Conservation (phyloP, 306 rosid genomes). For the Abrus pulchellus region DNA sequence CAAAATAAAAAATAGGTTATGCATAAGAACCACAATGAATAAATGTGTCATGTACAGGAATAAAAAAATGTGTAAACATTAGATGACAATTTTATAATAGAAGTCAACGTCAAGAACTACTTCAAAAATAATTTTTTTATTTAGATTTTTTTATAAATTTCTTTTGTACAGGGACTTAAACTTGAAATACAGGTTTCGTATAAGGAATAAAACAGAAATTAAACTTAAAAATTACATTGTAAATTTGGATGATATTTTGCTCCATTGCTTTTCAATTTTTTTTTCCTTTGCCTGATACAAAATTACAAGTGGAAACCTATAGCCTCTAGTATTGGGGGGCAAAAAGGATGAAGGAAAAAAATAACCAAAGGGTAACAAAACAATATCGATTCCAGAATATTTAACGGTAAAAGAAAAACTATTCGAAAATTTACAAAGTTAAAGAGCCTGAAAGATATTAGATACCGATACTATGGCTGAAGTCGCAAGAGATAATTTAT, state of each 20-base stretch:
- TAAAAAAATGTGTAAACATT: no score
- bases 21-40: no score
- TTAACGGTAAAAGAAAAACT: conserved; percentile 5
- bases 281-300: conserved; percentile 54
- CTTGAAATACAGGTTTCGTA: no score
- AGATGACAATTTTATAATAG: no score
- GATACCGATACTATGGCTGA: conserved; percentile 37
- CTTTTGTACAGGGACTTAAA: no score
- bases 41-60: no score
- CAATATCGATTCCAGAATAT: conserved; percentile 49
- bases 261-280: conserved; percentile 52
- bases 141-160: no score
- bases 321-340: conserved; percentile 45
- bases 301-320: conserved; percentile 60
- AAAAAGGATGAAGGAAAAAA: neutral
- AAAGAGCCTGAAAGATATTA: conserved; percentile 49
- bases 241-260: conserved; percentile 42
- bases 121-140: no score
- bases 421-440: conserved; percentile 57
- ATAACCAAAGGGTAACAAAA: neutral
- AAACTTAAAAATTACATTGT: no score
- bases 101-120: no score
- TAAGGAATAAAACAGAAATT: no score
- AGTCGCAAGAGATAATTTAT: conserved; percentile 29
- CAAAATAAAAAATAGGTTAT: no score